Evolutionary conservation across 768 basidiomycete genomes (phyloP), one percentile per base, ranked within the genome.

Genomic region (Suillus americanus): DNA sequence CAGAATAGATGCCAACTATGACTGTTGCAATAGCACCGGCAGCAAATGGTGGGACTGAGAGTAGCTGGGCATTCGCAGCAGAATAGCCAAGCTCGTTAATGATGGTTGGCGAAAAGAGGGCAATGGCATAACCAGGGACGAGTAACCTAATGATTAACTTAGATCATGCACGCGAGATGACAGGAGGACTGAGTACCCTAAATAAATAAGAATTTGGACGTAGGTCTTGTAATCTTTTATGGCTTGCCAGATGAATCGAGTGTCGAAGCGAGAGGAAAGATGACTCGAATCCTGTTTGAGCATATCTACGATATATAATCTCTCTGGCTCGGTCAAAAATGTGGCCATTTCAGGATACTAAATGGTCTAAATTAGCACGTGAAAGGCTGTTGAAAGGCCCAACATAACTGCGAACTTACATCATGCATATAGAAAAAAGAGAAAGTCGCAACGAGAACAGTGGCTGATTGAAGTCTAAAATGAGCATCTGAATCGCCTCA

Each of bases 301-400:
- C 75, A 82, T 72, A 18, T 77, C 64, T 10, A 80, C 61, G 8
- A 86, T 72, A 56, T 73, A 67, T 51, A 60, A 66, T 56, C 79
- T 79, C 67, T 88, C 86, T 4, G 68, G 62, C 7, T 79, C 76
- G 13, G 79, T 82, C 63, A 88, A 73, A 75, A 87, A 89, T 20
- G 74, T 78, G 20, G 86, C 86, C 1, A 86, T 88, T 66, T 83
- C 82, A 35, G 86, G 85, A 71, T 83, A 86, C 83, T 85, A 64
- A 48, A 1, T 18, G 14, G 53, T 23, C n/a, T 35, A 12, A 23
- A 23, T 37, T 6, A 5, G 41, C 37, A 28, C 55, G 33, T 18
- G 23, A 14, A 28, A 38, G 14, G 60, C 7, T 60, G 30, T 28
- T 28, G 16, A 14, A 30, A 37, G 14, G 59, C 5, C 35, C 37